Evolutionary conservation across 2,329 filamentous ascomycete genomes (phyloP).

Genomic region (Lasiodiplodia theobromae): DNA sequence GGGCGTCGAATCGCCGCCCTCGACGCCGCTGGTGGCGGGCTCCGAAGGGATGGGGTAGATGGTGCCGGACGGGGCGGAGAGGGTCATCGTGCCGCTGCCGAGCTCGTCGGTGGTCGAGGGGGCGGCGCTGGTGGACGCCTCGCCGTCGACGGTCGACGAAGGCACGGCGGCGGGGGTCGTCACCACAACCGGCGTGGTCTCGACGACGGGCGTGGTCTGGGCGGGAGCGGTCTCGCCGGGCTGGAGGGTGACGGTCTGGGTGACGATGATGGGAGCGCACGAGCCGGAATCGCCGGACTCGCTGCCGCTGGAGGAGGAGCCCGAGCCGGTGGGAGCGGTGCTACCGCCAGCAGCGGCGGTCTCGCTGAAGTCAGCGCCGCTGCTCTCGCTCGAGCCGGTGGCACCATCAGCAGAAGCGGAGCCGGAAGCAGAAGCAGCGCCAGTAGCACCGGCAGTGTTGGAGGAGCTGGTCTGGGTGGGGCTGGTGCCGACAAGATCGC

Average conservation of each 20-base stretch:
- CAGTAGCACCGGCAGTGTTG: not conserved
- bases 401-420: not conserved
- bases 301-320: constrained; percentile 15
- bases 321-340: not conserved
- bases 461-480: constrained; percentile 3
- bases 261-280: constrained; percentile 10
- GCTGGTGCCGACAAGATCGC: not conserved
- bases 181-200: not conserved
- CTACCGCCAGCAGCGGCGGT: not conserved
- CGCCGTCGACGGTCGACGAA: constrained; percentile 12
- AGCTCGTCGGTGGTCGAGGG: constrained; percentile 5
- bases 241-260: constrained; percentile 16
- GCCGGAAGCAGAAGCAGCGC: not conserved
- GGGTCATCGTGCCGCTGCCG: constrained; percentile 14
- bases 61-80: constrained; percentile 1
- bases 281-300: not conserved
- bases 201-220: not conserved
- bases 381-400: not conserved
- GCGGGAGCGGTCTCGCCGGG: constrained; percentile 22
- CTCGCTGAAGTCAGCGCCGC: constrained; percentile 3
- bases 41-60: constrained; percentile 14
- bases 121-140: constrained; percentile 5
- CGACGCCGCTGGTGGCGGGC: constrained; percentile 9
- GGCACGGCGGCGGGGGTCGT: constrained; percentile 6
- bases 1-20: constrained; percentile 18